Conservation (phyloP, 306 rosid genomes). For the Castanopsis chinensis region DNA sequence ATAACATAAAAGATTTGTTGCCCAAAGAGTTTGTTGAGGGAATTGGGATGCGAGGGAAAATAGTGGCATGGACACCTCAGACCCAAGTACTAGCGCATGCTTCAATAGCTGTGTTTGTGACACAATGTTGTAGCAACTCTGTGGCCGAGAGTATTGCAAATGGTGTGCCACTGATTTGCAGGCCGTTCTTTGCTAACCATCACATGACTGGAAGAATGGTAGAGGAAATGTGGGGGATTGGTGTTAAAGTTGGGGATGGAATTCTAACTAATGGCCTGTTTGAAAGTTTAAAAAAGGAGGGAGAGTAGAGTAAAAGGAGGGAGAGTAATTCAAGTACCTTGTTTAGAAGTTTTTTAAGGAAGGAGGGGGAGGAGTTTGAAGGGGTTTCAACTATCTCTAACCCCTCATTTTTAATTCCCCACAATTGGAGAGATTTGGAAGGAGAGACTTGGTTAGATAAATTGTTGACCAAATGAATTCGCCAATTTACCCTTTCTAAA, state of each 20-base stretch:
- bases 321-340: too few species aligned
- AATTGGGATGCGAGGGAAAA: conserved; percentile 22
- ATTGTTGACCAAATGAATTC: too few species aligned
- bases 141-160: conserved; percentile 40
- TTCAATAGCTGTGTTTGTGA: conserved; percentile 40
- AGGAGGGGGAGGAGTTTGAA: too few species aligned
- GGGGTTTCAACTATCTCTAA: too few species aligned
- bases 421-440: too few species aligned
- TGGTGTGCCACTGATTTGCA: conserved; percentile 50
- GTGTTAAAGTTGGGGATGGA: conserved; percentile 39
- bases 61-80: conserved; percentile 57
- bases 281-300: too few species aligned
- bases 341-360: too few species aligned
- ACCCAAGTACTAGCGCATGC: conserved; percentile 40
- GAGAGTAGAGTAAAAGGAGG: too few species aligned
- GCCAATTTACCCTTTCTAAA: too few species aligned
- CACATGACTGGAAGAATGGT: conserved; percentile 32
- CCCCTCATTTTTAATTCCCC: too few species aligned
- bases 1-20: background rate
- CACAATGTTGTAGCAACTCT: conserved; percentile 52
- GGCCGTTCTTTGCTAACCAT: conserved; percentile 51
- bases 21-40: conserved; percentile 44
- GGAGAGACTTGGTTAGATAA: too few species aligned
- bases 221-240: conserved; percentile 43
- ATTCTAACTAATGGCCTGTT: conserved; percentile 21